Percentiles rank a stretch among this genome's conserved stretches.
Evolutionary conservation across 257 asterid species (phyloP).

Genomic region (Ligustrum vulgare): DNA sequence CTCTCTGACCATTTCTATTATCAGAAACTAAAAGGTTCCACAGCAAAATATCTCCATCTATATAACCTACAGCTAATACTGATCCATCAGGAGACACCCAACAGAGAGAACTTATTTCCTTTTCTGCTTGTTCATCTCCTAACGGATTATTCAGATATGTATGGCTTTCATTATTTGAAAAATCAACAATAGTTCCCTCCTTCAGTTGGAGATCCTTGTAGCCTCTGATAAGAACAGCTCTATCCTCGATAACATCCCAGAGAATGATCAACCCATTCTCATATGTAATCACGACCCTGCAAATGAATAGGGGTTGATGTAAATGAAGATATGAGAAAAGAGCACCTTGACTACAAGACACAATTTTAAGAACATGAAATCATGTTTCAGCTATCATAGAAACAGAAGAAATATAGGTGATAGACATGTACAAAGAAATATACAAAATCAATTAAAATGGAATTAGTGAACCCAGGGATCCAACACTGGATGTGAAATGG

Average conservation of each 20-base stretch:
- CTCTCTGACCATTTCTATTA: slow-evolving; percentile 38
- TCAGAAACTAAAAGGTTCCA: slow-evolving; percentile 75
- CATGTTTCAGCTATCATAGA: not conserved
- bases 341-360: not conserved
- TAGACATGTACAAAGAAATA: not conserved
- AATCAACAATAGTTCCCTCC: slow-evolving; percentile 45
- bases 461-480: not conserved
- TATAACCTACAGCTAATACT: slow-evolving; percentile 89
- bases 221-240: slow-evolving; percentile 69
- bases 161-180: slow-evolving; percentile 48
- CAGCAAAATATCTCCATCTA: slow-evolving; percentile 91
- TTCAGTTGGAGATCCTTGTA: slow-evolving; percentile 62
- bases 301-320: slow-evolving; percentile 18
- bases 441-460: not conserved
- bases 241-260: slow-evolving; percentile 90
- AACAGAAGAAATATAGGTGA: not conserved
- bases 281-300: slow-evolving; percentile 89
- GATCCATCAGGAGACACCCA: slow-evolving; percentile 94
- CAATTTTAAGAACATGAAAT: not conserved
- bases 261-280: slow-evolving; percentile 84
- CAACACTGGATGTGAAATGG: not conserved
- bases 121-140: slow-evolving; percentile 63
- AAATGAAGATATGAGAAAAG: not conserved
- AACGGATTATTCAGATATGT: slow-evolving; percentile 35
- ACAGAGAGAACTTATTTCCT: slow-evolving; percentile 94